Evolutionary conservation across 2,329 filamentous ascomycete species (phyloP).

Genomic region (Amylocarpus encephaloides): DNA sequence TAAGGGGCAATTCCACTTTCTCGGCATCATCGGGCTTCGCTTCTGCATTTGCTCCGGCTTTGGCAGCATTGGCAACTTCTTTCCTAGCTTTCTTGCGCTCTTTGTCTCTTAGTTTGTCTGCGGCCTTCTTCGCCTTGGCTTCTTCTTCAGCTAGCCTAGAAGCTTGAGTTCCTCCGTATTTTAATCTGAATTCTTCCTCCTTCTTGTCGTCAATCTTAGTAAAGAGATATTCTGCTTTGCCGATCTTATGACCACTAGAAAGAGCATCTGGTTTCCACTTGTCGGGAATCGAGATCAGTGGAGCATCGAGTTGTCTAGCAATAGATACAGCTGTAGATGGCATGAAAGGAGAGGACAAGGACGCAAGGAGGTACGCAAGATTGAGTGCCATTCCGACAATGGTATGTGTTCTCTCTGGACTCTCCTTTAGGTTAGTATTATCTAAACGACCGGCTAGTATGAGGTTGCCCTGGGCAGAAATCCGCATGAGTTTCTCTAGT

Average conservation of each 20-base stretch:
- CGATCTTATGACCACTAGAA: constrained; percentile 71
- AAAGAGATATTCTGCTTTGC: constrained; percentile 74
- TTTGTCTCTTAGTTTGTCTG: constrained; percentile 37
- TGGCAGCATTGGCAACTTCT: constrained; percentile 22
- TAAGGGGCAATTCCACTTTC: constrained; percentile 22
- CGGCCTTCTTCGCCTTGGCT: constrained; percentile 37
- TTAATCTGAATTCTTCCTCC: constrained; percentile 74
- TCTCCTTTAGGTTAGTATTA: constrained; percentile 34
- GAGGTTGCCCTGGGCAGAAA: constrained; percentile 59
- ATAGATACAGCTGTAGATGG: constrained; percentile 72
- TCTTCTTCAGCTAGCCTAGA: constrained; percentile 67
- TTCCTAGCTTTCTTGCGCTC: constrained; percentile 41
- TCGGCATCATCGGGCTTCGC: constrained; percentile 24
- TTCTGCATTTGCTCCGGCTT: constrained; percentile 14
- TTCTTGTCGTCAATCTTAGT: constrained; percentile 76
- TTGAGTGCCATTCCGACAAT: constrained; percentile 73
- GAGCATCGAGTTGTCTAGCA: constrained; percentile 63
- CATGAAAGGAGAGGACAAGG: constrained; percentile 77
- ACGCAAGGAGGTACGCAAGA: constrained; percentile 74
- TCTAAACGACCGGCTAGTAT: constrained; percentile 43
- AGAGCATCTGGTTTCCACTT: constrained; percentile 57
- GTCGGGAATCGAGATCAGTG: constrained; percentile 56
- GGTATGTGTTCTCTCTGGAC: constrained; percentile 34
- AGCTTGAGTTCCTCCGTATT: constrained; percentile 61
- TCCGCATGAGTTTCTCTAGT: constrained; percentile 57